Percentiles rank a stretch among this genome's conserved stretches.
Evolutionary conservation across 2,329 filamentous ascomycete species (phyloP).

Genomic region (Colletotrichum limetticola): DNA sequence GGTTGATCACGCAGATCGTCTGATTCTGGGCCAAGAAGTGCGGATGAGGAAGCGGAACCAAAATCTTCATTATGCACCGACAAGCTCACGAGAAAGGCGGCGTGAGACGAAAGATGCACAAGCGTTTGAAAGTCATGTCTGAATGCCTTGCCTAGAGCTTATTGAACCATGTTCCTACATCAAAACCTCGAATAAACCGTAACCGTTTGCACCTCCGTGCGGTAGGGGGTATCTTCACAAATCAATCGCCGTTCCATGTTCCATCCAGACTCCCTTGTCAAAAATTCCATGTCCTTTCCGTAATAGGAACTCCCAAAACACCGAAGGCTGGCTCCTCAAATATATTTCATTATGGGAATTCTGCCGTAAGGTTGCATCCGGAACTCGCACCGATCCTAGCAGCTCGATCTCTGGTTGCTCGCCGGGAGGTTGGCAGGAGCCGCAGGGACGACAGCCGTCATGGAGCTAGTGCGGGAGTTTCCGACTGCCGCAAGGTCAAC

Average conservation of each 20-base stretch:
- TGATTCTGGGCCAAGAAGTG: too few species aligned
- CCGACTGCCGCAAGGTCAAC: background rate
- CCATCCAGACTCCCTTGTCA: background rate
- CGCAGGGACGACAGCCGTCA: constrained; percentile 6
- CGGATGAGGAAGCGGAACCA: too few species aligned
- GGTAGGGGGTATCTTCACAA: background rate
- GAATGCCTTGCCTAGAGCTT: background rate
- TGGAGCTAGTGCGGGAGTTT: constrained; percentile 8
- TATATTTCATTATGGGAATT: background rate
- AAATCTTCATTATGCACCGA: too few species aligned
- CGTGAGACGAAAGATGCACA: background rate
- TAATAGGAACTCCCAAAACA: background rate
- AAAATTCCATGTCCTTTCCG: background rate
- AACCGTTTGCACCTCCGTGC: background rate
- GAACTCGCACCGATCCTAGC: background rate
- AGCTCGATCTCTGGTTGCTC: background rate
- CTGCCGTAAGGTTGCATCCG: background rate
- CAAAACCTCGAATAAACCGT: background rate
- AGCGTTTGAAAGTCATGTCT: background rate
- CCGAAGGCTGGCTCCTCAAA: background rate
- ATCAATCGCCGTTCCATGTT: background rate
- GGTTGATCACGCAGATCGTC: too few species aligned
- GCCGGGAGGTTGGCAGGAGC: background rate
- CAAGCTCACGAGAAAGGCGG: too few species aligned
- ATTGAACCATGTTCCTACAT: background rate